Base-by-base conservation (phyloP, 108 stramenopile species). In the Nitzschia sp. region DNA sequence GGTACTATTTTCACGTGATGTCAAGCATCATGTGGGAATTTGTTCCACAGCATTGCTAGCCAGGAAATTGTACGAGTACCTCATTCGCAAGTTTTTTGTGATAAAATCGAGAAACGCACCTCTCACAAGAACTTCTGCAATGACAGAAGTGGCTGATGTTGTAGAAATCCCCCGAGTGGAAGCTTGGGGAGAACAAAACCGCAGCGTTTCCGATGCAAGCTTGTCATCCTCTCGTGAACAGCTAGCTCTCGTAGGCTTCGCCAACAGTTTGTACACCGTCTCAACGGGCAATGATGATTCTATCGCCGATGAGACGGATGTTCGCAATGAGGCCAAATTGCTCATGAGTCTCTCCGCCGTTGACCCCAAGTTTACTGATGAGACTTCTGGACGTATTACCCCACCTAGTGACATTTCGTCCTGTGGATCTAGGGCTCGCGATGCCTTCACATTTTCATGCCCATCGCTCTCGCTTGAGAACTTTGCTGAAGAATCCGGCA, bases 301-400 rank as follows among this genome's bases (percentile, higher is more conserved):
- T 42, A 78, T 72, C 55, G 68, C 44, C 19, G 77, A 79, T 51
- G 82, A 78, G 54, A 71, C 67, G 20, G 79, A 83, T 48, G 83
- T 87, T 29, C 83, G 86, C 19, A 67, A 83, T 8, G 86, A 92
- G 50, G 91, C 91, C 42, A 77, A 80, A 75, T 80, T 92, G 10
- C 76, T 92, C 11, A 92, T 92, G 91, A 92, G 86, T 61, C 57
- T 92, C 41, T 76, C 83, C 14, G 75, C 62, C n/a, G 60, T 73
- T 19, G 21, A 67, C 20, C 73, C 71, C 1, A 29, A 17, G 34
- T 53, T 63, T 50, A 39, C 21, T 22, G n/a, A 72, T 8, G 37
- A 48, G 17, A 20, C 43, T 7, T 67, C 73, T 9, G 73, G 69
- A 41, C 48, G 71, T 43, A 55, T 67, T 63, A 70, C 69, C 2